Conservation (phyloP, 768 basidiomycete genomes). For the Suillus luteus region DNA sequence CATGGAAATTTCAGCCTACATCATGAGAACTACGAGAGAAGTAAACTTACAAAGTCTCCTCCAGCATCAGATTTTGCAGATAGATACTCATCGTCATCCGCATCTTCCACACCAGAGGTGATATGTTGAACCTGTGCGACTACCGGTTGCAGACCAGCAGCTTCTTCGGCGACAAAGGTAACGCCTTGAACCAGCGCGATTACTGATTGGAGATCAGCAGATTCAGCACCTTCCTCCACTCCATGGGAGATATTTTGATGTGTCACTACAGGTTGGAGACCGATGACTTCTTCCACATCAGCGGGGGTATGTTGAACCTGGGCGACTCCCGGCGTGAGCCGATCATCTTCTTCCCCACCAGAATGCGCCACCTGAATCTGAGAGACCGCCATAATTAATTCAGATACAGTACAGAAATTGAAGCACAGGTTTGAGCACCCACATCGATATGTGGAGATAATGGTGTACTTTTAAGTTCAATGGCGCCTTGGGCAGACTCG, state of each 20-base stretch:
- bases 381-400: not conserved
- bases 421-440: not conserved
- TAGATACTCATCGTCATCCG: not conserved
- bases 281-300: not conserved
- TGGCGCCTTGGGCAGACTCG: not conserved
- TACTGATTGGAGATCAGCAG: not conserved
- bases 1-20: not conserved
- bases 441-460: constrained; percentile 1
- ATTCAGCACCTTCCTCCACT: not conserved
- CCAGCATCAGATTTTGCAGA: not conserved
- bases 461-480: not conserved
- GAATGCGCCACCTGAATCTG: not conserved
- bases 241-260: not conserved
- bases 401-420: not conserved
- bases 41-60: not conserved
- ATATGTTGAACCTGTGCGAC: not conserved
- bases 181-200: too few species aligned
- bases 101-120: not conserved
- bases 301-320: not conserved
- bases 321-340: not conserved
- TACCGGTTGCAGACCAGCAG: not conserved
- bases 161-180: not conserved
- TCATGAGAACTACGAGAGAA: not conserved
- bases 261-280: not conserved
- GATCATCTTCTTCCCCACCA: not conserved